Evolutionary conservation across 2,329 filamentous ascomycete genomes (phyloP).

Genomic region (Trichoderma afroharzianum): DNA sequence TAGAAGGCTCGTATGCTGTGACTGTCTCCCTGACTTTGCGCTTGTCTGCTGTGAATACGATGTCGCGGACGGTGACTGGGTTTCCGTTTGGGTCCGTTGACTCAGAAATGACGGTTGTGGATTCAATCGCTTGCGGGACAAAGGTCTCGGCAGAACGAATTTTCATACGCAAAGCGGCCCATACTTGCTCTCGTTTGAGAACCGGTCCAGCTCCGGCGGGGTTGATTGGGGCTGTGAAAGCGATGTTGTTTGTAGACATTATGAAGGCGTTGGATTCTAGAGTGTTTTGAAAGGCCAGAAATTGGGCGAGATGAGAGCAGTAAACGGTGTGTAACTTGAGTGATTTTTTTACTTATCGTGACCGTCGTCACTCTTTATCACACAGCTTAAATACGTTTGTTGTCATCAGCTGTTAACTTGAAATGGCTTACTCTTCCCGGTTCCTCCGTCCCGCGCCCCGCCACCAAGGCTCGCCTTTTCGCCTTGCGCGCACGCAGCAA

Average conservation of each 20-base stretch:
- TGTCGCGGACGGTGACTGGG: neutral
- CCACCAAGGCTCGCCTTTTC: neutral
- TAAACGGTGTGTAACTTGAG: neutral
- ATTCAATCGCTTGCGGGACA: neutral
- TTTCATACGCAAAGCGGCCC: neutral
- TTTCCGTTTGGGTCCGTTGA: neutral
- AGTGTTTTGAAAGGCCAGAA: neutral
- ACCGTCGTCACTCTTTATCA: neutral
- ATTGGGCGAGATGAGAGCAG: neutral
- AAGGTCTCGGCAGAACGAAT: neutral
- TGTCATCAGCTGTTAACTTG: neutral
- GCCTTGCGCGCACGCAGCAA: neutral
- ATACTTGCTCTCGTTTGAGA: neutral
- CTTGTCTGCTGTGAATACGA: neutral
- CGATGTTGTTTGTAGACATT: neutral
- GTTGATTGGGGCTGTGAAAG: neutral
- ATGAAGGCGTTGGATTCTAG: neutral
- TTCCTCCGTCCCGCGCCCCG: neutral
- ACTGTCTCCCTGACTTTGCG: neutral
- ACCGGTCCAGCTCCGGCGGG: neutral
- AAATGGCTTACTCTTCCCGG: neutral
- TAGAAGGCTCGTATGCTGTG: neutral
- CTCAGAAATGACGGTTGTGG: neutral
- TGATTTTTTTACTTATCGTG: neutral
- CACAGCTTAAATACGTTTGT: neutral